Evolutionary conservation across 2,329 filamentous ascomycete genomes (phyloP).

Genomic region (Ophiostoma ulmi): DNA sequence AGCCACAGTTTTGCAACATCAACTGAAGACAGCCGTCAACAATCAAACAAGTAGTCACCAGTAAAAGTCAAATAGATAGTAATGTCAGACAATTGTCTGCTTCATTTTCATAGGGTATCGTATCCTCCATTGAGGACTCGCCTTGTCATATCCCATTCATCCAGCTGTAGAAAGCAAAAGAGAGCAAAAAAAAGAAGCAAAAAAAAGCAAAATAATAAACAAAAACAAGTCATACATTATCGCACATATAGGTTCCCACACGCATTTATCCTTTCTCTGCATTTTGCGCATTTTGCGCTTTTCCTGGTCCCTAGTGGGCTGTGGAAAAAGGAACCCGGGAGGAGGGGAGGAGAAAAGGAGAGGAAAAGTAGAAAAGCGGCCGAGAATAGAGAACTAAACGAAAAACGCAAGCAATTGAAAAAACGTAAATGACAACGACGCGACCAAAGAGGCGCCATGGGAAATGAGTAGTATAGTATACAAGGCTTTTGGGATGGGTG

Average conservation of each 20-base stretch:
- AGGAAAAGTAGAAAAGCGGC: not conserved
- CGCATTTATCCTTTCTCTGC: no score
- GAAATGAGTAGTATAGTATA: not conserved
- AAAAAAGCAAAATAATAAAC: not conserved
- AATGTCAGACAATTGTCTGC: conserved; percentile 1
- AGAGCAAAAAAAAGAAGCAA: not conserved
- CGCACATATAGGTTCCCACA: not conserved
- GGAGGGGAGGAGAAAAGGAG: not conserved
- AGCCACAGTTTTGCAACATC: no score
- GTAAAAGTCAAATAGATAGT: not conserved
- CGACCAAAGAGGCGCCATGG: not conserved
- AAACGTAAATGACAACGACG: not conserved
- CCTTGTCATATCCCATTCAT: not conserved
- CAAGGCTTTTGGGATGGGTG: not conserved
- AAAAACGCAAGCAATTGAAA: not conserved
- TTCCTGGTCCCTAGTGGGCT: not conserved
- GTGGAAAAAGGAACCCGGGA: not conserved
- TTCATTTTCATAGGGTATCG: conserved; percentile 14
- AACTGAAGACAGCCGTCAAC: no score
- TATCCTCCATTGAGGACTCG: conserved; percentile 9
- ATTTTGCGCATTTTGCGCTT: no score
- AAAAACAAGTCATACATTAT: not conserved
- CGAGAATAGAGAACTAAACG: not conserved
- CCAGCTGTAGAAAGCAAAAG: not conserved
- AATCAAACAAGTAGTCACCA: not conserved